These are phyloP conservation scores for Sergeia podlipaevii DNA, from an alignment of 208 protist species.

Conservation along the genomic window DNA sequence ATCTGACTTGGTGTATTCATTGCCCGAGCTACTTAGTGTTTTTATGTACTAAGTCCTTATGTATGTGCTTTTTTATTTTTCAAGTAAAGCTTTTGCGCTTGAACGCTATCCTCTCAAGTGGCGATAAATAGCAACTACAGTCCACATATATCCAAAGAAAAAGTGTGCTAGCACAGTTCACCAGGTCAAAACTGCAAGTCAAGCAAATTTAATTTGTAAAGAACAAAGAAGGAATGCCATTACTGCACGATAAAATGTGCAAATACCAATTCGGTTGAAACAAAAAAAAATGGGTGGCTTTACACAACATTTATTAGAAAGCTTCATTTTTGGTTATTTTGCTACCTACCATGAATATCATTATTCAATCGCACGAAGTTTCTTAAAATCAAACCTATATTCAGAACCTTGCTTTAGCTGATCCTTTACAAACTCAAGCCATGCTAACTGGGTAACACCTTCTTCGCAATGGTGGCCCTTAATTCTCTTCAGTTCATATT, in stretches of 20 bases:
- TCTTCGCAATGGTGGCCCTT: constrained; percentile 87
- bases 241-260: background rate
- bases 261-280: background rate
- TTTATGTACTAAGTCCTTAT: too few relatives aligned
- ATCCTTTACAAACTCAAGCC: constrained; percentile 87
- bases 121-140: too few relatives aligned
- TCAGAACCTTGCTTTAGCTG: constrained; percentile 82
- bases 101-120: too few relatives aligned
- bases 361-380: constrained; percentile 33
- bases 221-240: background rate
- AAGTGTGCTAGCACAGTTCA: too few relatives aligned
- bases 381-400: constrained; percentile 81
- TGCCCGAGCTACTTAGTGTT: too few relatives aligned
- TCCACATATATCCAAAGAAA: too few relatives aligned
- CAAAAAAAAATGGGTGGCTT: background rate
- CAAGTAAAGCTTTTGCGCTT: too few relatives aligned
- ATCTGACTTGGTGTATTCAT: too few relatives aligned
- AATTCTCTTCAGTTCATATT: constrained; percentile 90
- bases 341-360: background rate
- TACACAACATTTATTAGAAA: too few relatives aligned
- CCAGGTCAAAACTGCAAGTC: too few relatives aligned
- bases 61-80: too few relatives aligned
- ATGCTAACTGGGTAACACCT: constrained; percentile 81
- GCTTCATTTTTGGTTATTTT: background rate
- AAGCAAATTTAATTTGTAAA: too few relatives aligned